These are phyloP conservation scores for Tolypocladium capitatum DNA, from an alignment of 2,329 filamentous ascomycete species.

Conservation along the genomic window DNA sequence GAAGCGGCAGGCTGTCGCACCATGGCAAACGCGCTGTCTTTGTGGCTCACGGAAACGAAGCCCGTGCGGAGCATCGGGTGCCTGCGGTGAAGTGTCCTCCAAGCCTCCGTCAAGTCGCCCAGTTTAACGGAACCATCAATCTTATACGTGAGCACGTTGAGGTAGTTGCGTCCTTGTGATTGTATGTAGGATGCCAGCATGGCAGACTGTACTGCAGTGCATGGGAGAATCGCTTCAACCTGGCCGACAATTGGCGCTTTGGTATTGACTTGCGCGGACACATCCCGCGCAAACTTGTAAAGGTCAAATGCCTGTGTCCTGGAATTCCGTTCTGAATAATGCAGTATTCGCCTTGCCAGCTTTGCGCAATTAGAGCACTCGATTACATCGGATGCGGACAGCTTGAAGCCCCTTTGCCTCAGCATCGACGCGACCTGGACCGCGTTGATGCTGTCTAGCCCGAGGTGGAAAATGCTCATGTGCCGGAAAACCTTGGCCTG, in stretches of 20 bases:
- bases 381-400: slow-evolving; percentile 63
- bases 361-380: slow-evolving; percentile 38
- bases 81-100: slow-evolving; percentile 35
- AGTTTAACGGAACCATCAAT: slow-evolving; percentile 28
- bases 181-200: slow-evolving; percentile 65
- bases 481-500: slow-evolving; percentile 36
- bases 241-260: slow-evolving; percentile 9
- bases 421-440: slow-evolving; percentile 61
- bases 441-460: slow-evolving; percentile 81
- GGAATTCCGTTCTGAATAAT: slow-evolving; percentile 3
- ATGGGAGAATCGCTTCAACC: slow-evolving; percentile 55
- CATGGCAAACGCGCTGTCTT: slow-evolving; percentile 59
- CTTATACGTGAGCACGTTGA: slow-evolving; percentile 55
- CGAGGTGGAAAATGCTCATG: slow-evolving; percentile 76
- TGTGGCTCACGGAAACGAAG: slow-evolving; percentile 50
- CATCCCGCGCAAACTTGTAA: slow-evolving; percentile 20
- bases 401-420: slow-evolving; percentile 39
- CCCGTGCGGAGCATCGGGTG: slow-evolving; percentile 68
- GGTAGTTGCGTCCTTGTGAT: slow-evolving; percentile 55
- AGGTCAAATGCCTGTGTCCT: slow-evolving; percentile 23
- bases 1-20: slow-evolving; percentile 36
- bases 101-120: slow-evolving; percentile 39
- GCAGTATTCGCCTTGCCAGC: slow-evolving; percentile 17
- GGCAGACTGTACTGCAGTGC: slow-evolving; percentile 65
- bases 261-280: slow-evolving; percentile 15